Evolutionary conservation across 345 rosid genomes (phyloP).

Genomic region (Citrus reticulata): DNA sequence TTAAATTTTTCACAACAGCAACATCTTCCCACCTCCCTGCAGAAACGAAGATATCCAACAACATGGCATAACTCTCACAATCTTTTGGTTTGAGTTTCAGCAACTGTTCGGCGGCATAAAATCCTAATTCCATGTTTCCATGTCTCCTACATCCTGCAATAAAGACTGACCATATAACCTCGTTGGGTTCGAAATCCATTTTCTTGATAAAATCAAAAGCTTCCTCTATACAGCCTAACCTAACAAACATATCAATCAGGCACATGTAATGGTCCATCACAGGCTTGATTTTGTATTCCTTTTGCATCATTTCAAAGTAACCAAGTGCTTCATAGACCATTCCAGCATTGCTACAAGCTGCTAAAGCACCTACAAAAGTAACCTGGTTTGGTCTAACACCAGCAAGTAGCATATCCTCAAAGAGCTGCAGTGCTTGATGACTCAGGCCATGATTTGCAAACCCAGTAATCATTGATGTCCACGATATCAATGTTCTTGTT

Average conservation of each 20-base stretch:
- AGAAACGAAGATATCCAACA: constrained; percentile 29
- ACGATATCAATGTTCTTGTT: constrained; percentile 45
- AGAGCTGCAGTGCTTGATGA: constrained; percentile 48
- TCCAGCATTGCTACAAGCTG: constrained; percentile 51
- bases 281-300: constrained; percentile 40
- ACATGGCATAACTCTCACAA: constrained; percentile 24
- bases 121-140: constrained; percentile 36
- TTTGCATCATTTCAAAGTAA: constrained; percentile 49
- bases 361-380: constrained; percentile 55
- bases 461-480: constrained; percentile 57
- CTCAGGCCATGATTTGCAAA: constrained; percentile 41
- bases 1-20: constrained; percentile 26
- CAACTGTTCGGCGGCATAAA: constrained; percentile 44
- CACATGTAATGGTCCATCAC: constrained; percentile 47
- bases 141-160: constrained; percentile 44
- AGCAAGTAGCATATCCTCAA: constrained; percentile 54
- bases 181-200: constrained; percentile 39
- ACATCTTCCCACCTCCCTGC: constrained; percentile 45
- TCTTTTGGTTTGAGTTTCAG: constrained; percentile 40
- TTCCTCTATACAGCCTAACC: constrained; percentile 39
- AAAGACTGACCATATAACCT: constrained; percentile 37
- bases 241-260: constrained; percentile 46
- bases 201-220: constrained; percentile 44
- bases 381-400: constrained; percentile 52
- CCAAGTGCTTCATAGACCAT: constrained; percentile 49